These are phyloP conservation scores for Cubamyces sp. DNA, from an alignment of 768 basidiomycete genomes.

Conservation along the genomic window DNA sequence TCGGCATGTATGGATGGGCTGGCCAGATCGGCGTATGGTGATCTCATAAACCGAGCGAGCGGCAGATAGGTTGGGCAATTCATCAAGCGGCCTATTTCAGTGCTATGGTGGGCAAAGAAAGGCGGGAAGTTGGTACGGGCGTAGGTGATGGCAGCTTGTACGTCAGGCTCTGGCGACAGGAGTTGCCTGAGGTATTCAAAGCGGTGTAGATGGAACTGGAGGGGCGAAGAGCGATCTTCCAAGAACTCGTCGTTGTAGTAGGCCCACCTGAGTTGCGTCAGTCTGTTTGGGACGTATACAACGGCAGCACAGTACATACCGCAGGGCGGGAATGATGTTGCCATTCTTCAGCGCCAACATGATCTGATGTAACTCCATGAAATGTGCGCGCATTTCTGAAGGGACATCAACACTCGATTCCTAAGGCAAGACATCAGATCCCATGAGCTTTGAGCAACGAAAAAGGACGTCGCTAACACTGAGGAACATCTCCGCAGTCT, in stretches of 20 bases:
- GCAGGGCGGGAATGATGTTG: constrained; percentile 78
- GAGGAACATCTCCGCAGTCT: constrained; percentile 74
- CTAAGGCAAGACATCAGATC: constrained; percentile 40
- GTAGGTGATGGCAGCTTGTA: constrained; percentile 69
- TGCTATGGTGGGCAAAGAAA: constrained; percentile 63
- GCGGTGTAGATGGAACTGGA: constrained; percentile 90
- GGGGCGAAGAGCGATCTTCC: constrained; percentile 67
- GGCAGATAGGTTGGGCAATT: constrained; percentile 75
- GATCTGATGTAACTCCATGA: constrained; percentile 73
- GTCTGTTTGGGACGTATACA: neutral
- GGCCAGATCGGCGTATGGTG: constrained; percentile 77
- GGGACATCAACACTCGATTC: constrained; percentile 68
- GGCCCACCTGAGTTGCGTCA: constrained; percentile 67
- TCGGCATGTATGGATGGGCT: constrained; percentile 74
- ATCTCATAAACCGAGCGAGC: constrained; percentile 60
- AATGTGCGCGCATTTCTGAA: constrained; percentile 53
- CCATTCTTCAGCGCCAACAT: constrained; percentile 65
- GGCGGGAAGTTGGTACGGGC: constrained; percentile 66
- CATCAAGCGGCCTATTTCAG: constrained; percentile 73
- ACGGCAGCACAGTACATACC: constrained; percentile 46
- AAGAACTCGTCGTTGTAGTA: constrained; percentile 67
- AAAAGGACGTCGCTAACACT: constrained; percentile 46
- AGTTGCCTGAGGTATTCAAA: constrained; percentile 87
- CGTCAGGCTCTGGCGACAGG: constrained; percentile 59
- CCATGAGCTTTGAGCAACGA: neutral